Evolutionary conservation across 768 basidiomycete species (phyloP).

Genomic region (Amanita rubescens): DNA sequence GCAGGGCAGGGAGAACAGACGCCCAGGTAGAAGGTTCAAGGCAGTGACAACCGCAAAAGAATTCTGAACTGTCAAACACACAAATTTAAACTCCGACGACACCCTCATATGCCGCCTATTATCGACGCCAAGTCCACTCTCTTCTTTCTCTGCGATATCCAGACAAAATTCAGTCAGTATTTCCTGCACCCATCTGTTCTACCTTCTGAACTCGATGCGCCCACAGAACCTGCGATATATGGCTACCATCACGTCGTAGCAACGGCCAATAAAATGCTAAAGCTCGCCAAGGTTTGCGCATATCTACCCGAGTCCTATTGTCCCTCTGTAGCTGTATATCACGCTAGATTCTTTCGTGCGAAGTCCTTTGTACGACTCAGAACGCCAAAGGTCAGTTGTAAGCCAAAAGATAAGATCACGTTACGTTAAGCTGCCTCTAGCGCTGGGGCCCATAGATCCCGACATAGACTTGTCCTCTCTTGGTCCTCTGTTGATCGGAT

Average conservation of each 20-base stretch:
- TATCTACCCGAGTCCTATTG: background rate
- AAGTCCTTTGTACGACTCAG: conserved; percentile 80
- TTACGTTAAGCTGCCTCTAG: conserved; percentile 25
- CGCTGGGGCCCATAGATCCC: conserved; percentile 60
- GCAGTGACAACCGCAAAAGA: conserved; percentile 11
- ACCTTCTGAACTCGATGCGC: background rate
- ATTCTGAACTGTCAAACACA: background rate
- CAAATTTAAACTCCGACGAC: conserved; percentile 14
- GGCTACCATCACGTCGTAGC: conserved; percentile 64
- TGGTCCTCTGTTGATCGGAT: conserved; percentile 49
- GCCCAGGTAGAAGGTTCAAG: too few species aligned
- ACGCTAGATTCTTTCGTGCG: conserved; percentile 51
- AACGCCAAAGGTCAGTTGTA: conserved; percentile 51
- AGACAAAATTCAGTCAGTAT: conserved; percentile 61
- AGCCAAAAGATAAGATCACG: background rate
- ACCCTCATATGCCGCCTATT: background rate
- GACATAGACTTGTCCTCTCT: conserved; percentile 51
- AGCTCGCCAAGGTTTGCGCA: conserved; percentile 52
- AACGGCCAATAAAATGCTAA: conserved; percentile 72
- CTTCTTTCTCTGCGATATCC: conserved; percentile 83
- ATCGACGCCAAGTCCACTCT: conserved; percentile 36
- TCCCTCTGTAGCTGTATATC: background rate
- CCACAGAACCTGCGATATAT: conserved; percentile 42
- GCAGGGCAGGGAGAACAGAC: background rate
- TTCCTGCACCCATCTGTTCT: background rate